phyloP scores from a whole-genome alignment of 768 basidiomycete genomes.

The Mycena leptocephala region DNA sequence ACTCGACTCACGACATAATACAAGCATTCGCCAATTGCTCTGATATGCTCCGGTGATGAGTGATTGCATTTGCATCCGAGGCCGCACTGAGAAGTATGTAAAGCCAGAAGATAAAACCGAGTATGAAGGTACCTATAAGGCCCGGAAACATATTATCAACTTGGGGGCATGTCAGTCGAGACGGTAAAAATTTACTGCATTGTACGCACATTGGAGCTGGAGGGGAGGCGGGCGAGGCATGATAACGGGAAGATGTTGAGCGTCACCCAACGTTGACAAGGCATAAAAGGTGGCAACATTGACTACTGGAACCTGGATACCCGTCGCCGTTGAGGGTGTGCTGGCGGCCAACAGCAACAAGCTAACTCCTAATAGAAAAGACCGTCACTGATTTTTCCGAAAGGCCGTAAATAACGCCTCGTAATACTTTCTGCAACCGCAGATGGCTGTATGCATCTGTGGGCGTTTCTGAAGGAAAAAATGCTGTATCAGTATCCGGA shows the following conservation, averaged over 20 bases:
- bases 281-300: background rate
- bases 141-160: conserved; percentile 54
- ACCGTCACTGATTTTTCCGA: too few relatives aligned
- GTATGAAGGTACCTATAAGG: background rate
- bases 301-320: conserved; percentile 15
- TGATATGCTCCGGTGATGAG: conserved; percentile 1
- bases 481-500: too few relatives aligned
- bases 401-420: too few relatives aligned
- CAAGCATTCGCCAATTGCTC: conserved; percentile 16
- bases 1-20: background rate
- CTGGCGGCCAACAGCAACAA: conserved; percentile 3
- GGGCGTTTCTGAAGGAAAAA: too few relatives aligned
- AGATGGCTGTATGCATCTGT: too few relatives aligned
- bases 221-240: conserved; percentile 61
- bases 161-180: conserved; percentile 22
- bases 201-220: conserved; percentile 56
- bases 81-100: background rate
- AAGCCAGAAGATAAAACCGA: background rate
- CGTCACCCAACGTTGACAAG: conserved; percentile 58
- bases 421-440: too few relatives aligned
- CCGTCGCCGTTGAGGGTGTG: background rate
- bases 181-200: background rate
- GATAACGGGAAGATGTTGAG: conserved; percentile 48
- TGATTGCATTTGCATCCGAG: conserved; percentile 1
- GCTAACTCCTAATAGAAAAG: too few relatives aligned